phyloP scores from a whole-genome alignment of 495 filamentous ascomycete species.

The Podospora pseudopauciseta region DNA sequence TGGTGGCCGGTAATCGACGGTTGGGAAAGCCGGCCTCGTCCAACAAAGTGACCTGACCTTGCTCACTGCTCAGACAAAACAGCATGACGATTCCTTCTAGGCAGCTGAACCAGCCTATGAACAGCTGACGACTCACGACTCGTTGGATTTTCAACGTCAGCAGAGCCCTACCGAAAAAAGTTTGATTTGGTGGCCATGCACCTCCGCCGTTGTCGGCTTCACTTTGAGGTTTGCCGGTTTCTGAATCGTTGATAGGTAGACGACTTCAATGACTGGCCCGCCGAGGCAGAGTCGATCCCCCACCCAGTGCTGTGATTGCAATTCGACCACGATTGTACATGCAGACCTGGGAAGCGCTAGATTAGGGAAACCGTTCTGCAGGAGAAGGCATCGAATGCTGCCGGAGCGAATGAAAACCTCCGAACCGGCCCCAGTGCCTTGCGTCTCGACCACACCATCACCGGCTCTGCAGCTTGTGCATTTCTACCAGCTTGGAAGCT shows the following conservation, averaged over 20 bases:
- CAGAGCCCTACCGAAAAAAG: neutral
- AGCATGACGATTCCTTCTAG: neutral
- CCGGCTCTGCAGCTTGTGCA: neutral
- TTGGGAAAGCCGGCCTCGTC: neutral
- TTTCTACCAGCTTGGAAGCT: slow-evolving; percentile 1
- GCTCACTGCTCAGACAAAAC: neutral
- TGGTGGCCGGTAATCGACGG: neutral
- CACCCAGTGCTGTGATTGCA: neutral
- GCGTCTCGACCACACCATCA: neutral
- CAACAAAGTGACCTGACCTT: neutral
- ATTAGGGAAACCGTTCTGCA: slow-evolving; percentile 6
- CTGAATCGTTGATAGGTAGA: slow-evolving; percentile 3
- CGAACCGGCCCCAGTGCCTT: neutral
- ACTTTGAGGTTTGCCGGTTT: neutral
- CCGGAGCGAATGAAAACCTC: slow-evolving; percentile 9
- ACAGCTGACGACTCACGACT: neutral
- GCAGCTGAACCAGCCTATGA: neutral
- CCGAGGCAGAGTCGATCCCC: neutral
- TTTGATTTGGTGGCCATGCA: slow-evolving; percentile 4
- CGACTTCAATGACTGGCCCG: neutral
- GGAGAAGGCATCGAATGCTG: neutral
- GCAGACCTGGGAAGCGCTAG: neutral
- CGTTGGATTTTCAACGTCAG: neutral
- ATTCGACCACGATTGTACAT: slow-evolving; percentile 1
- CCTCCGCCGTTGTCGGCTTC: slow-evolving; percentile 7